A percentile compares a stretch with the other conserved stretches of the same genome.
Evolutionary conservation across 176 grass and related monocot genomes (phyloP).

Genomic region (Cenchrus purpureus): DNA sequence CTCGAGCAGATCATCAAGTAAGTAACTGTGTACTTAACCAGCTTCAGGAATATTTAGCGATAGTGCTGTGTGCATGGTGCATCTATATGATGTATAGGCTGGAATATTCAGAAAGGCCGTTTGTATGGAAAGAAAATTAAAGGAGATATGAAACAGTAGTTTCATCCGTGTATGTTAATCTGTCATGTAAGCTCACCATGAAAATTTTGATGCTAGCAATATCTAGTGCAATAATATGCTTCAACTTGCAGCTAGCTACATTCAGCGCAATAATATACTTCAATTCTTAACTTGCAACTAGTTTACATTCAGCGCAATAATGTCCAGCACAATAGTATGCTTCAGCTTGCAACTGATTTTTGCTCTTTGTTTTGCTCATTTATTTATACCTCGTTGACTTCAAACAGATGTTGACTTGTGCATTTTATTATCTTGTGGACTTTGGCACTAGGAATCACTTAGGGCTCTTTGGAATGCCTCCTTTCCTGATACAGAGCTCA

Average conservation of each 20-base stretch:
- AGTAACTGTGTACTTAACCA: not conserved
- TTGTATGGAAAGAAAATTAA: not conserved
- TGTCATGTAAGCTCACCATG: not conserved
- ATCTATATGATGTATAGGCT: not conserved
- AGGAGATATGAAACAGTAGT: not conserved
- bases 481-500: conserved; percentile 71
- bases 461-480: conserved; percentile 75
- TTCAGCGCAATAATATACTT: not conserved
- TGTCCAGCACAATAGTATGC: not conserved
- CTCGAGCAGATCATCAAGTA: conserved; percentile 75
- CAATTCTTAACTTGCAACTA: not conserved
- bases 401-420: not conserved
- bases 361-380: not conserved
- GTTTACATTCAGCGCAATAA: not conserved
- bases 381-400: not conserved
- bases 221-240: not conserved
- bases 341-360: not conserved
- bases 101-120: not conserved
- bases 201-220: not conserved
- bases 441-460: conserved; percentile 72
- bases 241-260: not conserved
- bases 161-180: not conserved
- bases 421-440: conserved; percentile 2
- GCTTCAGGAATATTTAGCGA: not conserved
- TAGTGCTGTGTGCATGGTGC: not conserved